Conservation (phyloP, 2,329 filamentous ascomycete species). For the Xylariales sp. region DNA sequence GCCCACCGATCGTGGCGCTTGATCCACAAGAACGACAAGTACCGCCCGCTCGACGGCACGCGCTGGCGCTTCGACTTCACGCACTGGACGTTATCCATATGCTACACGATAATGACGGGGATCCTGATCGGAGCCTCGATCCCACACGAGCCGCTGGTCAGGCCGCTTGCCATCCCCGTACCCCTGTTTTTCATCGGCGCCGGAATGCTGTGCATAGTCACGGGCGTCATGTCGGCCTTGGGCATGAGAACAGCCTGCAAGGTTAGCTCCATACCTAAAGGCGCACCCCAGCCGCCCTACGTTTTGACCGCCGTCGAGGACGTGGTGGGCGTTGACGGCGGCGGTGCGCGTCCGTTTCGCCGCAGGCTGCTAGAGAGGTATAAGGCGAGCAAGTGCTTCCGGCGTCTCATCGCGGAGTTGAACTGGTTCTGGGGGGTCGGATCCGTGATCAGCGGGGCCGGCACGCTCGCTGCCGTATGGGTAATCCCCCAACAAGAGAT, state of each 20-base stretch:
- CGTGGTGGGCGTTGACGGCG: slow-evolving; percentile 73
- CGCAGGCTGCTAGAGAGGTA: slow-evolving; percentile 63
- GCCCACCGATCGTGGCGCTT: slow-evolving; percentile 61
- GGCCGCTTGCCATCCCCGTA: slow-evolving; percentile 63
- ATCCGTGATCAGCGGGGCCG: slow-evolving; percentile 58
- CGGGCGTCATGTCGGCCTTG: slow-evolving; percentile 53
- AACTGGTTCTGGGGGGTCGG: slow-evolving; percentile 69
- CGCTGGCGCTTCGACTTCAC: slow-evolving; percentile 64
- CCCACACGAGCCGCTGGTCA: slow-evolving; percentile 61
- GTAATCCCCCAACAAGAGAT: slow-evolving; percentile 57
- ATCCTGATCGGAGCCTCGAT: slow-evolving; percentile 63
- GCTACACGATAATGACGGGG: slow-evolving; percentile 62
- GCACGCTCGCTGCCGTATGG: slow-evolving; percentile 61
- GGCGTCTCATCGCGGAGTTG: slow-evolving; percentile 63
- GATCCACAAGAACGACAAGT: slow-evolving; percentile 61
- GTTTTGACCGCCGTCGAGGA: slow-evolving; percentile 76
- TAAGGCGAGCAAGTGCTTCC: slow-evolving; percentile 64
- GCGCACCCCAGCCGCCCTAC: slow-evolving; percentile 67
- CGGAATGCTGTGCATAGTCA: slow-evolving; percentile 56
- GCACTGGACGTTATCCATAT: slow-evolving; percentile 59
- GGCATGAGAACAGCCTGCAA: slow-evolving; percentile 65
- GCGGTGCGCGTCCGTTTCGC: slow-evolving; percentile 65
- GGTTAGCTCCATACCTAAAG: slow-evolving; percentile 72
- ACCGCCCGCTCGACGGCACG: slow-evolving; percentile 61
- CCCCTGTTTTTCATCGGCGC: slow-evolving; percentile 62